Evolutionary conservation across 2,329 filamentous ascomycete species (phyloP), one percentile per base, ranked within the genome.

Genomic region (Cladophialophora exuberans): DNA sequence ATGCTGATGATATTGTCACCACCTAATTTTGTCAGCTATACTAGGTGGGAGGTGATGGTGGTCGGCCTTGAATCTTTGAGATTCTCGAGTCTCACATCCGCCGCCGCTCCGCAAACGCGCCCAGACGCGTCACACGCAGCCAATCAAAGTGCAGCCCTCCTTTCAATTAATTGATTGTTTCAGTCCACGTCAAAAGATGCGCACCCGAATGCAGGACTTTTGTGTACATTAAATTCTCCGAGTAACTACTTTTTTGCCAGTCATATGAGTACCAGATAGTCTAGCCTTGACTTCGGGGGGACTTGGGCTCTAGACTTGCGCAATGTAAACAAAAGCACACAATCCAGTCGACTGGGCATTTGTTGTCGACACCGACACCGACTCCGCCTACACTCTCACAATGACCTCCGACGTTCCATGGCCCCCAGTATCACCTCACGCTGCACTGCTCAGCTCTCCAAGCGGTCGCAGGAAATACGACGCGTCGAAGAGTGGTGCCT

Each of bases 401-500:
- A 62, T 62, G 60, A 52, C 57, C 28, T 18, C 58, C 22, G 60
- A 54, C 3, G 39, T 48, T 4, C 74, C 72, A 66, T 87, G 84
- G 84, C 84, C 84, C 53, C 84, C 84, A 15, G 77, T 79, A 65
- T 86, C 83, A 17, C 83, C 84, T 13, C 77, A 80, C 63, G 81
- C 85, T 59, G 84, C 83, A 18, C 74, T 86, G 13, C 72, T 86
- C 54, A 83, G 80, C 67, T 86, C 92, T 3, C 93, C 93, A 1
- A 84, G 86, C 62, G 93, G 91, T 49, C 87, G 91, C 65, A 84
- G 87, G 69, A 86, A 85, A 69, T 84, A 90, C 66, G 82, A 87
- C 69, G 83, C 86, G 57, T 78, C 87, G 64, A 81, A 84, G 62
- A 82, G 85, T 61, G 86, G 88, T 1, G 83, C 85, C 0, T 89